Evolutionary conservation across 306 rosid species (phyloP).

Genomic region (apple (Malus domestica)): ASM211411v1 NC_041803.1:51821001-51821500

Average conservation of each 20-base stretch:
- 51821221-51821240: background rate
- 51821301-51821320: background rate
- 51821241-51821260: background rate
- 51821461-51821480: too few species aligned
- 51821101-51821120: slow-evolving; percentile 43
- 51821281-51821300: background rate
- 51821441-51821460: too few species aligned
- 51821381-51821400: too few species aligned
- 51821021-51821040: background rate
- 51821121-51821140: slow-evolving; percentile 87
- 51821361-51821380: background rate
- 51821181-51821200: slow-evolving; percentile 46
- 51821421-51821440: too few species aligned
- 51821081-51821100: slow-evolving; percentile 62
- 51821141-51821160: slow-evolving; percentile 88
- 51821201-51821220: background rate
- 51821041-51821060: slow-evolving; percentile 20
- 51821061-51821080: slow-evolving; percentile 60
- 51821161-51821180: slow-evolving; percentile 93
- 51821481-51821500: too few species aligned
- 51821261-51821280: background rate
- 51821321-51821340: background rate
- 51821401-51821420: too few species aligned
- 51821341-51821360: background rate
- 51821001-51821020: too few species aligned